These are phyloP conservation scores for Oxytropis ochrocephala DNA, from an alignment of 306 rosid genomes.

Conservation along the genomic window DNA sequence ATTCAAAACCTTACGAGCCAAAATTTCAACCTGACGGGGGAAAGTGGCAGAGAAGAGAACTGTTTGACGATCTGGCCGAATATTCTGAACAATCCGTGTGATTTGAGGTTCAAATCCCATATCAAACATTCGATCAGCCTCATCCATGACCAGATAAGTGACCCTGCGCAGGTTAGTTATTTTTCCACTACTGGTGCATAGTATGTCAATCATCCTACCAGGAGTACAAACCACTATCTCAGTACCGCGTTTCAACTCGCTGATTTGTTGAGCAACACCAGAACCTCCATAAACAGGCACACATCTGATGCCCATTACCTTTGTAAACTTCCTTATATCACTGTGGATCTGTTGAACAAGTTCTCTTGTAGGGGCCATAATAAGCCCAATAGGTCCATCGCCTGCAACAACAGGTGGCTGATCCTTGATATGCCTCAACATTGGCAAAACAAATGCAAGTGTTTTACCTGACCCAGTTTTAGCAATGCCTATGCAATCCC, in stretches of 20 bases:
- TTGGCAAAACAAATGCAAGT: slow-evolving; percentile 88
- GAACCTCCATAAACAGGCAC: slow-evolving; percentile 98
- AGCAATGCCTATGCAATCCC: slow-evolving; percentile 94
- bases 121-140: slow-evolving; percentile 98
- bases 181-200: slow-evolving; percentile 91
- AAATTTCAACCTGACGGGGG: slow-evolving; percentile 87
- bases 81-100: slow-evolving; percentile 87
- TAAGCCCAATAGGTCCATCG: slow-evolving; percentile 93
- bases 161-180: slow-evolving; percentile 88
- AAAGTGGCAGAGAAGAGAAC: slow-evolving; percentile 91
- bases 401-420: slow-evolving; percentile 88
- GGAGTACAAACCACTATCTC: slow-evolving; percentile 97
- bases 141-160: slow-evolving; percentile 90
- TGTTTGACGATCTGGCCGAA: slow-evolving; percentile 83
- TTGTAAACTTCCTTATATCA: slow-evolving; percentile 76
- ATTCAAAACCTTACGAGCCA: slow-evolving; percentile 77
- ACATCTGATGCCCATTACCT: slow-evolving; percentile 67
- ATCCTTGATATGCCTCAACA: slow-evolving; percentile 98
- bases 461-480: slow-evolving; percentile 99
- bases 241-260: slow-evolving; percentile 94
- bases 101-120: slow-evolving; percentile 99
- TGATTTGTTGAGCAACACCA: slow-evolving; percentile 97
- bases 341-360: slow-evolving; percentile 94
- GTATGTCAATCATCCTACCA: slow-evolving; percentile 95
- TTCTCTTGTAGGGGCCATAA: slow-evolving; percentile 97